phyloP scores from a whole-genome alignment of 352 stramenopile species.

The Pythium aphanidermatum region DNA sequence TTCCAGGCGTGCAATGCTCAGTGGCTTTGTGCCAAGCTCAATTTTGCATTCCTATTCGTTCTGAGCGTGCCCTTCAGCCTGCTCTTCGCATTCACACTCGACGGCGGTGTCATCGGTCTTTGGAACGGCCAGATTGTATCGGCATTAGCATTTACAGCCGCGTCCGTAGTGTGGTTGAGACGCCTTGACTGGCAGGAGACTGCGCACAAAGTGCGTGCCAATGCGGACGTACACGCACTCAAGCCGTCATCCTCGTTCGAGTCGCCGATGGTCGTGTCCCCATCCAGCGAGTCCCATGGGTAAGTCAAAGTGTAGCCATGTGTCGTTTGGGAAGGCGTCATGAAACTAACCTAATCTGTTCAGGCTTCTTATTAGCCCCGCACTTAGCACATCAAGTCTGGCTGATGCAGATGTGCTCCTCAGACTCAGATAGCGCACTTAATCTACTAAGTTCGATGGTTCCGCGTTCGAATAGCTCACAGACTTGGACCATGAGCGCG shows the following conservation, averaged over 20 bases:
- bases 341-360: no score
- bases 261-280: no score
- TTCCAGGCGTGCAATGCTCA: conserved; percentile 19
- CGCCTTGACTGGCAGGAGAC: conserved; percentile 41
- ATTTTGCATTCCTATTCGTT: conserved; percentile 21
- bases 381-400: no score
- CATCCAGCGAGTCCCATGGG: no score
- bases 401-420: no score
- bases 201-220: conserved; percentile 37
- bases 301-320: no score
- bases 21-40: conserved; percentile 21
- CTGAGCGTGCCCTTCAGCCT: conserved; percentile 21
- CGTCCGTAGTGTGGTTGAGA: conserved; percentile 27
- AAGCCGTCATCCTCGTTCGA: background rate
- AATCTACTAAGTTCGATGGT: no score
- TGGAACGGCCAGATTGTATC: conserved; percentile 25
- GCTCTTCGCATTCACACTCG: conserved; percentile 12
- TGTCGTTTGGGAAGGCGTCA: no score
- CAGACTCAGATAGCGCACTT: no score
- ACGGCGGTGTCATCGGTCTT: conserved; percentile 23
- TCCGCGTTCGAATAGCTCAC: no score
- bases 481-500: conserved; percentile 44
- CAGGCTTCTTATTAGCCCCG: no score
- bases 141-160: conserved; percentile 9
- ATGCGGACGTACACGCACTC: conserved; percentile 17